A percentile compares a stretch with the other conserved stretches of the same genome.
phyloP scores from a whole-genome alignment of 2,329 filamentous ascomycete genomes.

The Aureobasidium vineae region DNA sequence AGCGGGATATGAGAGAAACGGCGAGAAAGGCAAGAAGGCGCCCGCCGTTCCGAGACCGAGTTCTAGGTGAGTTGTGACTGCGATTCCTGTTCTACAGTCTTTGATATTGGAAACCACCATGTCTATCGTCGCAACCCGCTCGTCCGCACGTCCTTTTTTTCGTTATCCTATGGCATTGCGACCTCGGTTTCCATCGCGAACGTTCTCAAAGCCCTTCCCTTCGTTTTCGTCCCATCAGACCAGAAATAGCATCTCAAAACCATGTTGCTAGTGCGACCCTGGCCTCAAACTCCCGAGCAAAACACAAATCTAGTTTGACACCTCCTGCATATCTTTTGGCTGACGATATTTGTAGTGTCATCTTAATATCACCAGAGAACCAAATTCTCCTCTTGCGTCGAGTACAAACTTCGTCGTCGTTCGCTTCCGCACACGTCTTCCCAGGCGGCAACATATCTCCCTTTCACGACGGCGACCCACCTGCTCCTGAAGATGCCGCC shows the following conservation, averaged over 20 bases:
- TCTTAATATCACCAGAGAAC: slow-evolving; percentile 82
- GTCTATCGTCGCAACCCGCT: not conserved
- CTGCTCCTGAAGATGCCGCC: slow-evolving; percentile 50
- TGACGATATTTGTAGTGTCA: slow-evolving; percentile 55
- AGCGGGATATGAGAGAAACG: not conserved
- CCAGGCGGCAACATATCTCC: slow-evolving; percentile 82
- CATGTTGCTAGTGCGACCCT: not conserved
- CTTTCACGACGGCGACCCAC: slow-evolving; percentile 68
- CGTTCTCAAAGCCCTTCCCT: not conserved
- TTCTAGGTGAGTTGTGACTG: slow-evolving; percentile 51
- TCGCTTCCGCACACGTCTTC: slow-evolving; percentile 92
- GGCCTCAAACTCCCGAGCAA: not conserved
- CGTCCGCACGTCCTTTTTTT: not conserved
- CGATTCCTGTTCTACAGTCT: not conserved
- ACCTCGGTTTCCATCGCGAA: not conserved
- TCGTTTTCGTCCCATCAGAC: not conserved
- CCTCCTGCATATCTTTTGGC: not conserved
- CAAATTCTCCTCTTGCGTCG: slow-evolving; percentile 85
- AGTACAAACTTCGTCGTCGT: slow-evolving; percentile 76
- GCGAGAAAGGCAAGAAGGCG: slow-evolving; percentile 38
- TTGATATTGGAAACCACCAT: not conserved
- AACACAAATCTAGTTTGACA: not conserved
- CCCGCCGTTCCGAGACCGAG: slow-evolving; percentile 59
- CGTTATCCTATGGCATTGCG: not conserved
- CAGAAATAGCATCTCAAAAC: not conserved